These are phyloP conservation scores for Xerocomellus chrysenteron DNA, from an alignment of 768 basidiomycete genomes.

Conservation along the genomic window DNA sequence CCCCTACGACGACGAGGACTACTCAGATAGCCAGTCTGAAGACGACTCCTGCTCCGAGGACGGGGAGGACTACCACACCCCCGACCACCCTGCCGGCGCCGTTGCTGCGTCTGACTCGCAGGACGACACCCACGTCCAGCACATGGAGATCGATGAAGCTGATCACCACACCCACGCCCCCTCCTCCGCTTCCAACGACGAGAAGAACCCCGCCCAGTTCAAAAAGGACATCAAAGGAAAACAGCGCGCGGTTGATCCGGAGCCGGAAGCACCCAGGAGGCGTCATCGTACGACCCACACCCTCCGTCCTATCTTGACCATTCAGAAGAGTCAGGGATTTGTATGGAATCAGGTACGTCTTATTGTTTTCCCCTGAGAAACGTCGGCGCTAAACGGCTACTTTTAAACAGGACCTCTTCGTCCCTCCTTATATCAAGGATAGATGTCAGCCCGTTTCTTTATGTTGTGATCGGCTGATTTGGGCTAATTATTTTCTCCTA, in stretches of 20 bases:
- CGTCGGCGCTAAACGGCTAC: not conserved
- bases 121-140: slow-evolving; percentile 45
- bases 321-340: slow-evolving; percentile 84
- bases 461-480: slow-evolving; percentile 10
- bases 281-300: slow-evolving; percentile 54
- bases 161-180: slow-evolving; percentile 25
- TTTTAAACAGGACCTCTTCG: slow-evolving; percentile 69
- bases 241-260: slow-evolving; percentile 72
- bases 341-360: slow-evolving; percentile 86
- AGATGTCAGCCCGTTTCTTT: slow-evolving; percentile 60
- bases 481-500: not conserved
- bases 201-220: slow-evolving; percentile 39
- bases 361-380: no score
- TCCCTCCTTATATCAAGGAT: slow-evolving; percentile 88
- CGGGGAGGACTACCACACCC: slow-evolving; percentile 56
- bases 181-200: slow-evolving; percentile 20
- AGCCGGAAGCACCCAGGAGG: slow-evolving; percentile 49
- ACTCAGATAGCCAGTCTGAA: slow-evolving; percentile 56
- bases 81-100: slow-evolving; percentile 31
- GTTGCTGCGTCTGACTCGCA: slow-evolving; percentile 27
- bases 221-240: slow-evolving; percentile 76
- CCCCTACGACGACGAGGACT: slow-evolving; percentile 60
- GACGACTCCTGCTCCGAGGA: slow-evolving; percentile 70
- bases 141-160: slow-evolving; percentile 54
- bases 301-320: slow-evolving; percentile 81